Evolutionary conservation across 805 yeast species (phyloP), one percentile per base, ranked within the genome.

Genomic region (Priceomyces medius): DNA sequence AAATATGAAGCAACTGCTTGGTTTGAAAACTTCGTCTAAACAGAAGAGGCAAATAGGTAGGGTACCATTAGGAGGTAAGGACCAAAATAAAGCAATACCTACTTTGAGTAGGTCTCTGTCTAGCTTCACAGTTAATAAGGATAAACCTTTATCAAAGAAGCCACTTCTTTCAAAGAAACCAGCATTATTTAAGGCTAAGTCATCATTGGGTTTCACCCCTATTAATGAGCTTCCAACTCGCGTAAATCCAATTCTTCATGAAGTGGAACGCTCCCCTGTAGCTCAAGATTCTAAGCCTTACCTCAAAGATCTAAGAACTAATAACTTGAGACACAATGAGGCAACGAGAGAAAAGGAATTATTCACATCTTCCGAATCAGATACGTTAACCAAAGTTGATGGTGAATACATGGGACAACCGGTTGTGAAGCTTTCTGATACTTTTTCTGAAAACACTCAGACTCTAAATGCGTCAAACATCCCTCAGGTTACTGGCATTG

Each of bases 41-140:
- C 26, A 39, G 36, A 19, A 41, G 36, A 5, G 35, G 33, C 23
- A 32, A 28, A 12, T 38, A 27, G 16, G 45, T 14, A 50, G 74
- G 40, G 53, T 59, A 7, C 75, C 75, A 3, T 56, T 68, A 37
- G 69, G 72, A 3, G 74, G 74, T 2, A 69, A 69, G 43, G 65
- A 63, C 48, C 63, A 55, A 29, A 69, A 69, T 48, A 46, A 46
- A 28, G 46, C 47, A 14, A 31, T 56, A 20, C 61, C 64, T 6
- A 43, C 55, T 1, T 54, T 69, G 41, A 63, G 50, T 33, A 55
- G 71, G 37, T 63, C 71, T 3, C 59, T 62, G 33, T 50, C 66
- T 6, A 32, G 36, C 21, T 33, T 37, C 19, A 40, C 37, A 20
- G 12, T 23, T 8, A 20, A 20, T 5, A 35, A 37, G 31, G 29